Conservation (phyloP, 2,329 filamentous ascomycete genomes). For the Cladophialophora psammophila region DNA sequence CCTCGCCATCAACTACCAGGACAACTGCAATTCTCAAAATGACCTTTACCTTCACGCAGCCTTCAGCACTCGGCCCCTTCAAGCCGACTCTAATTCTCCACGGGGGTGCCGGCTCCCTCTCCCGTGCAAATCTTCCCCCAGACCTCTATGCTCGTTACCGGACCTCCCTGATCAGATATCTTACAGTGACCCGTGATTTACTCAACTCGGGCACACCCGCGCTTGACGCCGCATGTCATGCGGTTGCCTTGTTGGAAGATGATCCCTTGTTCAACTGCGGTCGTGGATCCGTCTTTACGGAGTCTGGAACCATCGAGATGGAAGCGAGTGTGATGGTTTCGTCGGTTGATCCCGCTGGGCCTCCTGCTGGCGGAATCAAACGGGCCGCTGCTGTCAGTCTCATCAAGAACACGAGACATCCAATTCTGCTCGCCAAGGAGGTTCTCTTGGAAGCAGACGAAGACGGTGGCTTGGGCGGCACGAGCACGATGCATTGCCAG, state of each 20-base stretch:
- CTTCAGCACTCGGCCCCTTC: constrained; percentile 41
- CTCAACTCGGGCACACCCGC: constrained; percentile 58
- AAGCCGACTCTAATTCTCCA: constrained; percentile 72
- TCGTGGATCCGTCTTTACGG: constrained; percentile 85
- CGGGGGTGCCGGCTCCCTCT: constrained; percentile 75
- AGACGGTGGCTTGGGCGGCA: constrained; percentile 49
- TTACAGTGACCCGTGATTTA: constrained; percentile 55
- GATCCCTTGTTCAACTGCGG: constrained; percentile 84
- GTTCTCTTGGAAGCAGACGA: constrained; percentile 74
- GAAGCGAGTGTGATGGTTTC: constrained; percentile 89
- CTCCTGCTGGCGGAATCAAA: constrained; percentile 59
- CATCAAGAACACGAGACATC: constrained; percentile 76
- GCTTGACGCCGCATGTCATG: constrained; percentile 76
- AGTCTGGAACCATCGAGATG: constrained; percentile 81
- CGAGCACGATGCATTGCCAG: constrained; percentile 65
- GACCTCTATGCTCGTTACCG: constrained; percentile 67
- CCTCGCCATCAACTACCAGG: background rate
- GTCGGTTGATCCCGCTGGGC: constrained; percentile 39
- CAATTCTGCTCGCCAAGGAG: constrained; percentile 74
- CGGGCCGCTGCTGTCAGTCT: constrained; percentile 79
- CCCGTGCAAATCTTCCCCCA: constrained; percentile 64
- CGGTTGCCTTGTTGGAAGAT: constrained; percentile 78
- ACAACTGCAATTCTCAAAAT: background rate
- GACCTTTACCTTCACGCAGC: constrained; percentile 13
- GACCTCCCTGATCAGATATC: constrained; percentile 67